Evolutionary conservation across 179 eudicot genomes (phyloP), one percentile per base, ranked within the genome.

Genomic region (Beta corolliflora): DNA sequence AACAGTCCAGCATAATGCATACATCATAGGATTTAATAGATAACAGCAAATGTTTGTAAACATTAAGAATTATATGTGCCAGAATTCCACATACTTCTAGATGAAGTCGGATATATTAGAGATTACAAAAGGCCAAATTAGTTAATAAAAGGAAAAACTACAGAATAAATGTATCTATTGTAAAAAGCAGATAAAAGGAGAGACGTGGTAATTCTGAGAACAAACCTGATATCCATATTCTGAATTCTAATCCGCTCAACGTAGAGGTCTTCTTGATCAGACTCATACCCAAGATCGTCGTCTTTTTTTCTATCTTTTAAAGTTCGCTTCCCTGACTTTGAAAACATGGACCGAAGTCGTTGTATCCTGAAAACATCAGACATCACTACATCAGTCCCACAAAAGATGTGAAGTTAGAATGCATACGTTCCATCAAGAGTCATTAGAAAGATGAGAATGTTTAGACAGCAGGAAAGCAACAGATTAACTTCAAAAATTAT

Each of bases 231-330:
- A 66, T 91, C 94, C 95, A 96, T 87, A 80, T 91, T 96, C 82
- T 96, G 93, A 69, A 96, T 90, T 74, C 97, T 94, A 84, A 94
- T 86, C 73, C 99, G 89, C 84, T 96, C 97, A 84, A 94, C 93
- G 67, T 55, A 82, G 54, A 94, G 78, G 60, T 88, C 94, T 78
- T 86, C 90, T 80, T 87, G 86, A 25, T 88, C 89, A 45, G 79
- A 60, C 25, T 92, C 93, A 64, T 81, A 48, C 21, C 53, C 60
- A 65, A 81, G 78, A 72, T 90, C 97, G 69, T 96, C 97, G 83
- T 89, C 90, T 82, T 89, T 91, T 81, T 91, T 96, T 67, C 80
- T 89, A 75, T 88, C 87, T 77, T 83, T 91, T 78, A 88, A 69
- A 78, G 12, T 80, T 46, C 66, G 66, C 56, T 81, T 79, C 41